These are phyloP conservation scores for Colletotrichum sp. DNA, from an alignment of 2,329 filamentous ascomycete species.

Conservation along the genomic window DNA sequence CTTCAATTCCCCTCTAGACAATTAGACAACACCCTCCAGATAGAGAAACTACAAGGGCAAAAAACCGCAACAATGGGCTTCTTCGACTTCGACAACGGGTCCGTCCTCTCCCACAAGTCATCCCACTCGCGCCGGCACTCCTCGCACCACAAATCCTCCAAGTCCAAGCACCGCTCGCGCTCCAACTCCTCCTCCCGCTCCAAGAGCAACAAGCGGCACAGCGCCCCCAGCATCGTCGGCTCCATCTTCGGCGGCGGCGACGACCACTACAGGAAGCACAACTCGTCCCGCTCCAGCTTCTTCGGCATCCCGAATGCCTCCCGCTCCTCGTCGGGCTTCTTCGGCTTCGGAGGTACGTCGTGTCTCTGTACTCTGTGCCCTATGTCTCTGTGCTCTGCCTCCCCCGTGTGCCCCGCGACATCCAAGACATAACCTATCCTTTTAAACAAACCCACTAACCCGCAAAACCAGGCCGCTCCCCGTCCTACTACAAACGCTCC, in stretches of 20 bases:
- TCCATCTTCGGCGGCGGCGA: slow-evolving; percentile 48
- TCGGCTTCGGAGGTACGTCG: slow-evolving; percentile 41
- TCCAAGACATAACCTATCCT: not conserved
- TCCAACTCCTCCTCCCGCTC: slow-evolving; percentile 45
- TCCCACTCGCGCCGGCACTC: slow-evolving; percentile 22
- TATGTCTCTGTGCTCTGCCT: not conserved
- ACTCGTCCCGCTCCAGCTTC: slow-evolving; percentile 49
- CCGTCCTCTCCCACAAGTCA: slow-evolving; percentile 19
- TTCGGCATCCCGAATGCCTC: slow-evolving; percentile 51
- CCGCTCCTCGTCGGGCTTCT: slow-evolving; percentile 46
- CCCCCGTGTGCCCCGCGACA: not conserved
- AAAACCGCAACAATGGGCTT: slow-evolving; percentile 16
- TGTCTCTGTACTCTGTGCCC: not conserved
- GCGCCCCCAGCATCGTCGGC: slow-evolving; percentile 41
- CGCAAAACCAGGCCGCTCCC: slow-evolving; percentile 43
- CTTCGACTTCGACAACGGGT: slow-evolving; percentile 22
- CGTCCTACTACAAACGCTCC: slow-evolving; percentile 79
- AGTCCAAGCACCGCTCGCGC: slow-evolving; percentile 38
- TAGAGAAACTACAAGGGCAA: not conserved
- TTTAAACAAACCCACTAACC: not conserved
- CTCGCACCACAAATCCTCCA: slow-evolving; percentile 10
- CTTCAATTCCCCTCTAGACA: not conserved
- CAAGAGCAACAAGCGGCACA: slow-evolving; percentile 28
- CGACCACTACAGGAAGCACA: slow-evolving; percentile 41
- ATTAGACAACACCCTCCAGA: not conserved